A percentile compares a stretch with the other conserved stretches of the same genome.
Evolutionary conservation across 306 rosid genomes (phyloP).

Genomic region (Hylodesmum podocarpum): DNA sequence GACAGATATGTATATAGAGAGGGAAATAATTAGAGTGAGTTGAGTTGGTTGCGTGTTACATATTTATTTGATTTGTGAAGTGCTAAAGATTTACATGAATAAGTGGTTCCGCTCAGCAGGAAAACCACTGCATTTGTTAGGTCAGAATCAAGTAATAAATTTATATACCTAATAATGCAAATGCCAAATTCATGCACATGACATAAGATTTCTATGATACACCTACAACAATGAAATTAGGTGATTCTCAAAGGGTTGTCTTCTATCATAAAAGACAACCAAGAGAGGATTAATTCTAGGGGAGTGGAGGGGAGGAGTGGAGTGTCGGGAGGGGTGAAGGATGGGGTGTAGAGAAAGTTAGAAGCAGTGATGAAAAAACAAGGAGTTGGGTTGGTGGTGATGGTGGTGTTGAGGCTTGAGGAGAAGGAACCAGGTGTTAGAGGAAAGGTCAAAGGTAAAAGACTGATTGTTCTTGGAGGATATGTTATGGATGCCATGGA

Average conservation of each 20-base stretch:
- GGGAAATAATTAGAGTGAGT: too few relatives aligned
- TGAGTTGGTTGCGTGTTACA: too few relatives aligned
- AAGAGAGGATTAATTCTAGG: constrained; percentile 77
- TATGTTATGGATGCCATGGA: constrained; percentile 76
- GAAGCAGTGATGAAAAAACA: constrained; percentile 74
- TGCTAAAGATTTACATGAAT: too few relatives aligned
- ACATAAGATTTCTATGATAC: too few relatives aligned
- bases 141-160: too few relatives aligned
- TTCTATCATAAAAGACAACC: constrained; percentile 45
- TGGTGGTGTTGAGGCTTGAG: constrained; percentile 39
- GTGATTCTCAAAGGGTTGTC: background rate
- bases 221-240: constrained; percentile 61
- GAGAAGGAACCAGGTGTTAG: constrained; percentile 64
- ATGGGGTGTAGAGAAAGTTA: constrained; percentile 52
- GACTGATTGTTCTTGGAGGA: constrained; percentile 74
- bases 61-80: too few relatives aligned
- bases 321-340: constrained; percentile 44
- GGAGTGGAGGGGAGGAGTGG: constrained; percentile 62
- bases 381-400: constrained; percentile 36
- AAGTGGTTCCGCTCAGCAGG: too few relatives aligned
- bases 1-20: too few relatives aligned
- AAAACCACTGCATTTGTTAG: too few relatives aligned
- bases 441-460: constrained; percentile 76
- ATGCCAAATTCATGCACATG: too few relatives aligned
- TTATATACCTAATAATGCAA: too few relatives aligned